phyloP scores from a whole-genome alignment of 306 rosid species.

The Fragaria iinumae region DNA sequence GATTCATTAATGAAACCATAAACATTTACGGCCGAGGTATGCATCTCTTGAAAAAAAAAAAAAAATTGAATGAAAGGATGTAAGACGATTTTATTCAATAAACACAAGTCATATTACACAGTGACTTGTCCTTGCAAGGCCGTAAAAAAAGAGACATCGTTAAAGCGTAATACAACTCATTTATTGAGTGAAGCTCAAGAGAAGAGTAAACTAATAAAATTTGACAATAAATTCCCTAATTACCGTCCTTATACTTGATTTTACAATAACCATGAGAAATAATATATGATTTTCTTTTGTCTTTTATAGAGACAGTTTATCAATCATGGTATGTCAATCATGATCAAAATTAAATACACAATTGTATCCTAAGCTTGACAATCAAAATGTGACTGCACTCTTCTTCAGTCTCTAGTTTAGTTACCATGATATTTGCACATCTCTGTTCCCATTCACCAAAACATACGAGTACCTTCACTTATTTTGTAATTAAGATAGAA shows the following conservation, averaged over 20 bases:
- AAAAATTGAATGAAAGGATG: no score
- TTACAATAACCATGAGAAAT: background rate
- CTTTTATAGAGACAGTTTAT: background rate
- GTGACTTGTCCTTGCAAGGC: no score
- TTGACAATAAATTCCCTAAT: background rate
- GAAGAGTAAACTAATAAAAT: no score
- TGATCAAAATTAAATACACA: background rate
- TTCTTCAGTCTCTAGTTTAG: background rate
- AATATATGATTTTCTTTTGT: background rate
- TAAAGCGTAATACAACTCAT: no score
- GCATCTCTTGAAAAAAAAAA: no score
- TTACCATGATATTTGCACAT: background rate
- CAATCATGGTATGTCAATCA: background rate
- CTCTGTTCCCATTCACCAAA: background rate
- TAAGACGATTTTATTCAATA: no score
- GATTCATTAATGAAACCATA: conserved; percentile 60
- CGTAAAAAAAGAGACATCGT: no score
- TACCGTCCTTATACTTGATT: background rate
- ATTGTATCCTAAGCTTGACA: background rate
- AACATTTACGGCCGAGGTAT: conserved; percentile 59
- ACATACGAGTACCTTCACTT: no score
- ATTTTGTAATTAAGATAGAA: no score
- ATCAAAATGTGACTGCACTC: background rate
- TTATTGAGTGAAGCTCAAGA: no score
- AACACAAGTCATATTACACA: no score